A percentile compares a stretch with the other conserved stretches of the same genome.
Evolutionary conservation across 2,329 filamentous ascomycete species (phyloP).

Genomic region (Atkinsonella hypoxylon): DNA sequence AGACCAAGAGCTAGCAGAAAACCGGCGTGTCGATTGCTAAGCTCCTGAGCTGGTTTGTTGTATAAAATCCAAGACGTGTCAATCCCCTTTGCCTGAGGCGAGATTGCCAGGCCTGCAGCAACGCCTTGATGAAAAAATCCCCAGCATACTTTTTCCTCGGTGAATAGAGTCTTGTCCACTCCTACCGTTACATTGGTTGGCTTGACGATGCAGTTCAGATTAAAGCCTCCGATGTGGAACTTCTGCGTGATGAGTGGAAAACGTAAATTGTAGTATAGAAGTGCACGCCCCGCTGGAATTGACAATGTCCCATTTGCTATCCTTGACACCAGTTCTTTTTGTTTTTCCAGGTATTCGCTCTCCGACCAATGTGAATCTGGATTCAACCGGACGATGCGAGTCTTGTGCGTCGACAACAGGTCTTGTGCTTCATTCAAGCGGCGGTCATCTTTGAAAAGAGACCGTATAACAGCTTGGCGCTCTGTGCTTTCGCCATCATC

Average conservation of each 20-base stretch:
- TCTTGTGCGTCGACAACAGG: conserved; percentile 74
- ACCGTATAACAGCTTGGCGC: conserved; percentile 66
- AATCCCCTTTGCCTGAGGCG: conserved; percentile 79
- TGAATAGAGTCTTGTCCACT: conserved; percentile 78
- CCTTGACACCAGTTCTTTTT: conserved; percentile 80
- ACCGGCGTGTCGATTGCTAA: conserved; percentile 92
- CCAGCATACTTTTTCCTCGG: conserved; percentile 96
- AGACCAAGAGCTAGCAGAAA: conserved; percentile 83
- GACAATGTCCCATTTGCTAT: conserved; percentile 81
- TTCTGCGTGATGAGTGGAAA: conserved; percentile 87
- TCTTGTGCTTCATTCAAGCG: conserved; percentile 76
- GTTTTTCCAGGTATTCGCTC: conserved; percentile 76
- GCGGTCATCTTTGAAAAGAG: conserved; percentile 86
- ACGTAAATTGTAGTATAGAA: conserved; percentile 79
- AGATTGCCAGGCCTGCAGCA: conserved; percentile 84
- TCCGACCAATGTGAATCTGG: conserved; percentile 71
- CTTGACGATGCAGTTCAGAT: conserved; percentile 81
- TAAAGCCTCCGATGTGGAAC: conserved; percentile 81
- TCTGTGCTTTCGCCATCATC: conserved; percentile 77
- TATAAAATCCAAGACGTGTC: conserved; percentile 98
- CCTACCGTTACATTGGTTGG: conserved; percentile 85
- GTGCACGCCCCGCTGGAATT: conserved; percentile 73
- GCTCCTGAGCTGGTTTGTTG: conserved; percentile 78
- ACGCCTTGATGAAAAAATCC: conserved; percentile 97
- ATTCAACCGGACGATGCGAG: conserved; percentile 66